phyloP scores from a whole-genome alignment of 179 eudicot species.

The Silene noctiflora region DNA sequence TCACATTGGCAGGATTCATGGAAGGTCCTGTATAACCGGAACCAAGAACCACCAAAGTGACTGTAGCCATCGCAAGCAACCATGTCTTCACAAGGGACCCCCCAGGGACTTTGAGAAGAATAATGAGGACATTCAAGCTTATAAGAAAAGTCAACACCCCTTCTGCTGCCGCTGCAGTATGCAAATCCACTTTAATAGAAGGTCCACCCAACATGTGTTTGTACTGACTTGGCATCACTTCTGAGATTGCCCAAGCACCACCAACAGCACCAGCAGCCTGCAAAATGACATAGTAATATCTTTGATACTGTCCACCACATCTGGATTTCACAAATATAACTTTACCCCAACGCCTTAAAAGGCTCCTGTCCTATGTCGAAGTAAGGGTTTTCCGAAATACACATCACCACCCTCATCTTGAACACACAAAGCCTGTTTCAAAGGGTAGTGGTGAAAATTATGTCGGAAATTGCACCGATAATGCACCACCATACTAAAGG shows the following conservation, averaged over 20 bases:
- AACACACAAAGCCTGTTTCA: no score
- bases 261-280: slow-evolving; percentile 87
- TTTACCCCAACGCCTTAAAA: background rate
- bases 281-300: background rate
- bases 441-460: no score
- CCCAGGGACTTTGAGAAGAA: slow-evolving; percentile 59
- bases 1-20: slow-evolving; percentile 93
- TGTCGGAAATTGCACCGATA: no score
- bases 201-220: slow-evolving; percentile 83
- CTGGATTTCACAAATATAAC: background rate
- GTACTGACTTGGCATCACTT: slow-evolving; percentile 70
- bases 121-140: slow-evolving; percentile 55
- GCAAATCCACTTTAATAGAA: slow-evolving; percentile 68
- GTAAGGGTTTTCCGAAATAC: background rate
- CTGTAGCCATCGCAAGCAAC: slow-evolving; percentile 67
- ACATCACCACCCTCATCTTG: no score
- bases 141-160: slow-evolving; percentile 68
- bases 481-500: no score
- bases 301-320: background rate
- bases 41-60: slow-evolving; percentile 59
- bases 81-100: slow-evolving; percentile 53
- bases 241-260: slow-evolving; percentile 65
- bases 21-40: slow-evolving; percentile 80
- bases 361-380: no score
- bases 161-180: slow-evolving; percentile 86